Percentiles rank a stretch among this genome's conserved stretches.
These are phyloP conservation scores for Fibroporia radiculosa DNA, from an alignment of 768 basidiomycete genomes.

Conservation along the genomic window DNA sequence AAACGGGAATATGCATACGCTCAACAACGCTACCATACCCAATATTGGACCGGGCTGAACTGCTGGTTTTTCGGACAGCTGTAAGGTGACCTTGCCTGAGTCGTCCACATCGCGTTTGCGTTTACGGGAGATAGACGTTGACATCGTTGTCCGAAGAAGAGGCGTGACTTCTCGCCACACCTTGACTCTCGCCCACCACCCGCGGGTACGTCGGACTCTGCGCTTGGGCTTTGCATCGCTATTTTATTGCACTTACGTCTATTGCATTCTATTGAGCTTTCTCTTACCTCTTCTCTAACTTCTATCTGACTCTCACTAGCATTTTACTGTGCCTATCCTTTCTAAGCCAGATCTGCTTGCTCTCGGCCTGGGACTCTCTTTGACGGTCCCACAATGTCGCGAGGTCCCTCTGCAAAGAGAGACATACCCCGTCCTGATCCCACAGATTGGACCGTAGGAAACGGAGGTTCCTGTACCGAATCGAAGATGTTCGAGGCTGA, in stretches of 20 bases:
- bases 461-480: no score
- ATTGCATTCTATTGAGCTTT: background rate
- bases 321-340: background rate
- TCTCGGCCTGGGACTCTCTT: no score
- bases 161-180: background rate
- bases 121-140: conserved; percentile 24
- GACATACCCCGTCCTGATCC: background rate
- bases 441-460: background rate
- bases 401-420: background rate
- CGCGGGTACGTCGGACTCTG: background rate
- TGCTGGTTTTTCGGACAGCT: conserved; percentile 26
- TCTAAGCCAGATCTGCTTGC: no score
- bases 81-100: conserved; percentile 27
- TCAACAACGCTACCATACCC: conserved; percentile 28
- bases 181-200: background rate
- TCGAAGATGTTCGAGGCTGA: background rate
- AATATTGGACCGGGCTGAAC: conserved; percentile 42
- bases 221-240: background rate
- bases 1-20: no score
- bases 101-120: conserved; percentile 38
- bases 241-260: conserved; percentile 3
- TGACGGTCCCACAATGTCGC: background rate
- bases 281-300: background rate
- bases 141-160: conserved; percentile 1
- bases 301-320: background rate